Percentiles rank a stretch among this genome's conserved stretches.
These are phyloP conservation scores for Blastobotrys persicus DNA, from an alignment of 1,139 yeast genomes.

Conservation along the genomic window DNA sequence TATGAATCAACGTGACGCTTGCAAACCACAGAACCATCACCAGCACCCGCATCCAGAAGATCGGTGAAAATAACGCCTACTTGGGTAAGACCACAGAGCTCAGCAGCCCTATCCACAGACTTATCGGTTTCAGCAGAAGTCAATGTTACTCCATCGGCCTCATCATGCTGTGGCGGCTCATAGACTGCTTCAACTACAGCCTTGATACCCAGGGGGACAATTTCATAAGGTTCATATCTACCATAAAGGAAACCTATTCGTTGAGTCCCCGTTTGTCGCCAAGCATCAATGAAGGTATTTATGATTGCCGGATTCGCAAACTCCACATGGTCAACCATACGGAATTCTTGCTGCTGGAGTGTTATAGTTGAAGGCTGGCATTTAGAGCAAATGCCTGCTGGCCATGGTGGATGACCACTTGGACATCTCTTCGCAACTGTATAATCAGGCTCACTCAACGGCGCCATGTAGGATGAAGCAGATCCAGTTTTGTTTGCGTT, in stretches of 20 bases:
- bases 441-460: slow-evolving; percentile 71
- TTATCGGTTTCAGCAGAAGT: slow-evolving; percentile 44
- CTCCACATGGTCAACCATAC: slow-evolving; percentile 98
- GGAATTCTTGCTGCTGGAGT: slow-evolving; percentile 79
- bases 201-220: slow-evolving; percentile 88
- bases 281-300: slow-evolving; percentile 79
- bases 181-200: slow-evolving; percentile 92
- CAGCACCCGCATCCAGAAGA: slow-evolving; percentile 79
- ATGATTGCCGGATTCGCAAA: slow-evolving; percentile 71
- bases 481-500: slow-evolving; percentile 62
- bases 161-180: slow-evolving; percentile 89
- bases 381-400: slow-evolving; percentile 91
- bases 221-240: slow-evolving; percentile 67
- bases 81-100: slow-evolving; percentile 59
- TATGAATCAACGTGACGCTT: slow-evolving; percentile 92
- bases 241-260: slow-evolving; percentile 87
- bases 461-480: slow-evolving; percentile 72
- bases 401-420: slow-evolving; percentile 90
- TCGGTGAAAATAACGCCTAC: slow-evolving; percentile 91
- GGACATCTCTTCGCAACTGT: slow-evolving; percentile 62
- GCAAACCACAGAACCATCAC: slow-evolving; percentile 85
- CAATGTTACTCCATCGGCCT: slow-evolving; percentile 78
- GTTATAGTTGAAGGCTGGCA: slow-evolving; percentile 97
- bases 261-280: slow-evolving; percentile 89
- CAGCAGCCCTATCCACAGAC: slow-evolving; percentile 54